These are phyloP conservation scores for Diatrype stigma DNA, from an alignment of 2,329 filamentous ascomycete species.

Conservation along the genomic window DNA sequence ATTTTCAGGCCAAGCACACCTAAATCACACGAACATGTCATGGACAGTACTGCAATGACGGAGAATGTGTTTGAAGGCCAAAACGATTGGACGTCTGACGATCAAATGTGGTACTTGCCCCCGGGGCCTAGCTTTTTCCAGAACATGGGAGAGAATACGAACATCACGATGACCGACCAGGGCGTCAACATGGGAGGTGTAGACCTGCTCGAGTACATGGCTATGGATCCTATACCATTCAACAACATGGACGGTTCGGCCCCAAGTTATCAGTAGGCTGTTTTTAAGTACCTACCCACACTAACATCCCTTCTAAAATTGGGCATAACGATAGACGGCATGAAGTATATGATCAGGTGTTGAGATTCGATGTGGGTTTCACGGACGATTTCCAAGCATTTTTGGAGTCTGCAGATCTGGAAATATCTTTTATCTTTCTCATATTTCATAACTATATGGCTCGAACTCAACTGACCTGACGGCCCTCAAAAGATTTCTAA, in stretches of 20 bases:
- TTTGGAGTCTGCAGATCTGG: too few species aligned
- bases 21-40: slow-evolving; percentile 25
- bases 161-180: slow-evolving; percentile 63
- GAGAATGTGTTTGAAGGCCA: slow-evolving; percentile 43
- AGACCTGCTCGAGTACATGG: slow-evolving; percentile 65
- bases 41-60: slow-evolving; percentile 27
- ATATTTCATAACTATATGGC: too few species aligned
- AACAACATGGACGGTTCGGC: slow-evolving; percentile 18
- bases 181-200: slow-evolving; percentile 64
- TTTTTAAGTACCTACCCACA: neutral
- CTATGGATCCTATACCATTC: slow-evolving; percentile 44
- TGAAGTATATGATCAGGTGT: too few species aligned
- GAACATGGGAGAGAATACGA: slow-evolving; percentile 53
- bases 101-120: slow-evolving; percentile 65
- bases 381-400: too few species aligned
- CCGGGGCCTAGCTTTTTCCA: slow-evolving; percentile 62
- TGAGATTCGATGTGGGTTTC: too few species aligned
- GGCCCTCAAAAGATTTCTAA: too few species aligned
- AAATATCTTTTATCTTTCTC: too few species aligned
- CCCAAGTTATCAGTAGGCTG: neutral
- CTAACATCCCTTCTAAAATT: neutral
- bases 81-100: slow-evolving; percentile 50
- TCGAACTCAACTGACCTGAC: too few species aligned
- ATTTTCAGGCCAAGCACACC: slow-evolving; percentile 48
- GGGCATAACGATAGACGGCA: too few species aligned